A percentile compares a stretch with the other conserved stretches of the same genome.
These are phyloP conservation scores for Xylaria digitata DNA, from an alignment of 2,329 filamentous ascomycete genomes.

Conservation along the genomic window DNA sequence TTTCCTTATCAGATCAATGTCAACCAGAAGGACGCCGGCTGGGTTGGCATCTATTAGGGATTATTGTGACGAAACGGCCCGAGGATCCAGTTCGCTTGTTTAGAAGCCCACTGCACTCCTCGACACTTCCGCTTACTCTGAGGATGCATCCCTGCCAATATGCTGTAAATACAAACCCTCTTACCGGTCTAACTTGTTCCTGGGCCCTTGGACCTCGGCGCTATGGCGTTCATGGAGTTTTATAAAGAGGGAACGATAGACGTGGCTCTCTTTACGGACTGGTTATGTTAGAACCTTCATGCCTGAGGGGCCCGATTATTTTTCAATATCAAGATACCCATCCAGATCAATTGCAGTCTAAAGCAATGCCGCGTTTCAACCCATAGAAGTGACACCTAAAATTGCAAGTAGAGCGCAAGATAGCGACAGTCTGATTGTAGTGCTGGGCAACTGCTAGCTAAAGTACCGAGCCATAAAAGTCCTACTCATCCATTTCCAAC, in stretches of 20 bases:
- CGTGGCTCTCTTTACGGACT: conserved; percentile 28
- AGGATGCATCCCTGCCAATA: conserved; percentile 17
- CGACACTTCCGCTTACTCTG: neutral
- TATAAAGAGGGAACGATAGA: conserved; percentile 36
- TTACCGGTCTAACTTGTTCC: conserved; percentile 22
- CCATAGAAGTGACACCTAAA: neutral
- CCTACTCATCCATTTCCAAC: conserved; percentile 28
- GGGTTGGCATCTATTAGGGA: conserved; percentile 62
- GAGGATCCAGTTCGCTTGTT: conserved; percentile 11
- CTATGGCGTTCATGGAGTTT: conserved; percentile 38
- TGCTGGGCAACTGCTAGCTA: conserved; percentile 22
- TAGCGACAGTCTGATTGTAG: conserved; percentile 22
- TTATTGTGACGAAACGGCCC: conserved; percentile 6
- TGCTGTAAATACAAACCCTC: conserved; percentile 17
- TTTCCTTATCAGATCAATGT: conserved; percentile 95
- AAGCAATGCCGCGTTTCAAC: neutral
- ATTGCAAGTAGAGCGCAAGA: neutral
- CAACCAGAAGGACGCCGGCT: conserved; percentile 82
- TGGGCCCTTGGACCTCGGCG: conserved; percentile 14
- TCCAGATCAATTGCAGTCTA: conserved; percentile 8
- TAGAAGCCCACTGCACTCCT: neutral
- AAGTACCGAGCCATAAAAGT: conserved; percentile 10
- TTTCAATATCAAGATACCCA: conserved; percentile 40
- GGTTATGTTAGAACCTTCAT: conserved; percentile 28
- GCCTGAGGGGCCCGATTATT: conserved; percentile 25